Evolutionary conservation across 2,329 filamentous ascomycete genomes (phyloP).

Genomic region (Fusarium nisikadoi): DNA sequence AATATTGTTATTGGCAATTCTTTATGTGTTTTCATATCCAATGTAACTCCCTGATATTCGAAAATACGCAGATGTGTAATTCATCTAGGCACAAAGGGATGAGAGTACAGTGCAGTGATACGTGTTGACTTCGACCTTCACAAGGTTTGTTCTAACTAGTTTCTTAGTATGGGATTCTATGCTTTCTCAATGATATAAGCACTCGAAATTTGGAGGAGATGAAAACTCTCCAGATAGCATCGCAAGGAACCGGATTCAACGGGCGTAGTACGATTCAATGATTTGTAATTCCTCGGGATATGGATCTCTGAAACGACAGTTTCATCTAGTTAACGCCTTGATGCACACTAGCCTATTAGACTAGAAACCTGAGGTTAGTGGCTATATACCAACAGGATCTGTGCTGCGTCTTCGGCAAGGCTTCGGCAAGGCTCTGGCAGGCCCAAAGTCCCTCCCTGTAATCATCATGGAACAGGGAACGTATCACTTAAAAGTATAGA

Average conservation of each 20-base stretch:
- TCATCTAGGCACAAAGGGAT: background rate
- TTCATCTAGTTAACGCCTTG: rapidly evolving
- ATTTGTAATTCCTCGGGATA: rapidly evolving
- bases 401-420: background rate
- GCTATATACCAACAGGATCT: too few relatives aligned
- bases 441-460: rapidly evolving
- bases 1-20: too few relatives aligned
- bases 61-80: too few relatives aligned
- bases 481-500: rapidly evolving
- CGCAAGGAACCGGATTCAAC: background rate
- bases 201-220: rapidly evolving
- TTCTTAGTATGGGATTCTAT: rapidly evolving
- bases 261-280: rapidly evolving
- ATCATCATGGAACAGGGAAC: rapidly evolving
- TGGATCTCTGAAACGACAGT: rapidly evolving
- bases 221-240: rapidly evolving
- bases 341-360: rapidly evolving
- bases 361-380: rapidly evolving
- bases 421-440: background rate
- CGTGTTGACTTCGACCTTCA: too few relatives aligned
- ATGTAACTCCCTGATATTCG: too few relatives aligned
- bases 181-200: rapidly evolving
- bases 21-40: too few relatives aligned
- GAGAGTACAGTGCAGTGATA: rapidly evolving
- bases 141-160: rapidly evolving